phyloP scores from a whole-genome alignment of 768 basidiomycete species.

The Rubroboletus satanas region DNA sequence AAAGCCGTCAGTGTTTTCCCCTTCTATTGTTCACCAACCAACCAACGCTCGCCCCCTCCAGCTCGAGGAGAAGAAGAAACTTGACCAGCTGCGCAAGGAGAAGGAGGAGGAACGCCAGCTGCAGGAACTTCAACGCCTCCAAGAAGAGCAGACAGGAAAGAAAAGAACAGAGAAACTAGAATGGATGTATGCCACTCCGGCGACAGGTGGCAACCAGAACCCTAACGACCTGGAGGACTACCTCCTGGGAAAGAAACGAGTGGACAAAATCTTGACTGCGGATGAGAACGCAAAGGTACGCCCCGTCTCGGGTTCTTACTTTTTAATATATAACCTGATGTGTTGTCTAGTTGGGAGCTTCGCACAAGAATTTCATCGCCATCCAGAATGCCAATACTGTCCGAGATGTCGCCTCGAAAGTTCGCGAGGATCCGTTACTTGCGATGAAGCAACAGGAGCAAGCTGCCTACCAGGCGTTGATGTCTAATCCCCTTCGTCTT shows the following conservation, averaged over 20 bases:
- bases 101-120: slow-evolving; percentile 96
- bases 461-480: slow-evolving; percentile 80
- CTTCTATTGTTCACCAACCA: neutral
- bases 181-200: slow-evolving; percentile 99
- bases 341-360: slow-evolving; percentile 62
- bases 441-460: slow-evolving; percentile 99
- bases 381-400: slow-evolving; percentile 89
- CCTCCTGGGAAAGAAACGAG: slow-evolving; percentile 93
- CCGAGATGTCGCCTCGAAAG: slow-evolving; percentile 88
- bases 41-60: slow-evolving; percentile 32
- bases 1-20: slow-evolving; percentile 63
- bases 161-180: slow-evolving; percentile 92
- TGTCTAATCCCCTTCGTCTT: slow-evolving; percentile 82
- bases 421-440: slow-evolving; percentile 95
- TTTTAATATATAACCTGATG: neutral
- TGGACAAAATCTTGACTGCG: slow-evolving; percentile 90
- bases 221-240: slow-evolving; percentile 95
- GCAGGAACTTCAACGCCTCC: slow-evolving; percentile 91
- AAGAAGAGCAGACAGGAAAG: slow-evolving; percentile 93
- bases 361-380: slow-evolving; percentile 91
- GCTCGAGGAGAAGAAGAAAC: slow-evolving; percentile 98
- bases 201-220: slow-evolving; percentile 81
- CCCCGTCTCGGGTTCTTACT: neutral
- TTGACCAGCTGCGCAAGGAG: slow-evolving; percentile 95
- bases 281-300: slow-evolving; percentile 87